Evolutionary conservation across 208 protist genomes (phyloP).

Genomic region (Trypanosoma vivax): DNA sequence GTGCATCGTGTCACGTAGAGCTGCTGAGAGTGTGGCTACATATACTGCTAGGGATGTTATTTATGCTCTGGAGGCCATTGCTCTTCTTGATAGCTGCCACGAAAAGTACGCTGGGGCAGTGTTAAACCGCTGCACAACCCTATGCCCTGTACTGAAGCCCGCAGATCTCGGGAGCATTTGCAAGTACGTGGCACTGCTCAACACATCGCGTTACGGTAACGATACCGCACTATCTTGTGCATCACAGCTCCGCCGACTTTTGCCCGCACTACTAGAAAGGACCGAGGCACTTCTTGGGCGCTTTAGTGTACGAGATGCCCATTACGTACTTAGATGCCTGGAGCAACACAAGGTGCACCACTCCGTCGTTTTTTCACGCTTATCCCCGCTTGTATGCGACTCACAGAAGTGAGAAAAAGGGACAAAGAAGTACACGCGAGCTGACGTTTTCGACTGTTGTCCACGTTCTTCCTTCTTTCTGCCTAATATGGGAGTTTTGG

Average conservation of each 20-base stretch:
- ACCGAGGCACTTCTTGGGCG: conserved; percentile 51
- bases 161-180: conserved; percentile 50
- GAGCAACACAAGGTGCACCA: conserved; percentile 68
- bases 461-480: too few relatives aligned
- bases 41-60: conserved; percentile 69
- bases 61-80: conserved; percentile 59
- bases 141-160: conserved; percentile 33
- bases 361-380: conserved; percentile 69
- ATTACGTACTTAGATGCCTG: conserved; percentile 71
- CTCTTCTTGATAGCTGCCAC: conserved; percentile 40
- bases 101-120: conserved; percentile 43
- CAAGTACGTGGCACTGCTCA: conserved; percentile 72
- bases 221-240: conserved; percentile 35
- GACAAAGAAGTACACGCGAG: neutral
- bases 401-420: conserved; percentile 11
- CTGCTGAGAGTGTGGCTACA: conserved; percentile 21
- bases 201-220: conserved; percentile 29
- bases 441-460: too few relatives aligned
- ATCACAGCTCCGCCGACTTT: conserved; percentile 46
- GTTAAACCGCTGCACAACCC: conserved; percentile 34
- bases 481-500: too few relatives aligned
- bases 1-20: conserved; percentile 36
- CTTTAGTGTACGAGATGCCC: conserved; percentile 68
- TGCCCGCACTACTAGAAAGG: conserved; percentile 51
- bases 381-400: conserved; percentile 38